A percentile compares a stretch with the other conserved stretches of the same genome.
phyloP scores from a whole-genome alignment of 176 grass and related monocot genomes.

The Cenchrus purpureus region DNA sequence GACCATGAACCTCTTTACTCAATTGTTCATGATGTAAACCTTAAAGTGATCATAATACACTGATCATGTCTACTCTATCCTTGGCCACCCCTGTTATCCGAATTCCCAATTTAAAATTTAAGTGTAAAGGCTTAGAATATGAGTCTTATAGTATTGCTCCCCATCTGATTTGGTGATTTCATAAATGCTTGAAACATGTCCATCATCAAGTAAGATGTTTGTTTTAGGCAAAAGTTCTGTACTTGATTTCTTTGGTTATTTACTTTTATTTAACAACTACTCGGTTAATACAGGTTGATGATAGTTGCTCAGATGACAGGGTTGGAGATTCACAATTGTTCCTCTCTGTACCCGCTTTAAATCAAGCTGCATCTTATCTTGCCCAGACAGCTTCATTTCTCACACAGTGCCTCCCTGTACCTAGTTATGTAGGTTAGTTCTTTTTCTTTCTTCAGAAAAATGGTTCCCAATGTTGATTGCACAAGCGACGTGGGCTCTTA shows the following conservation, averaged over 20 bases:
- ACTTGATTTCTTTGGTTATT: neutral
- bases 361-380: constrained; percentile 76
- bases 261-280: neutral
- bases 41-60: neutral
- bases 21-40: neutral
- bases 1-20: neutral
- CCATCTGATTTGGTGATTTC: neutral
- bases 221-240: neutral
- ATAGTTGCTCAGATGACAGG: constrained; percentile 48
- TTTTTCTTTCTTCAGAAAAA: neutral
- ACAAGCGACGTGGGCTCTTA: neutral
- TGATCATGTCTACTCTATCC: neutral
- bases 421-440: constrained; percentile 53
- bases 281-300: constrained; percentile 57
- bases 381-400: constrained; percentile 85
- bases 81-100: neutral
- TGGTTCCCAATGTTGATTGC: neutral
- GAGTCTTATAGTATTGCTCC: neutral
- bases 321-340: constrained; percentile 64
- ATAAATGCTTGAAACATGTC: neutral
- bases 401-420: constrained; percentile 71
- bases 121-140: neutral
- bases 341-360: constrained; percentile 57
- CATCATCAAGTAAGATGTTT: neutral
- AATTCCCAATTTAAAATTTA: neutral